Evolutionary conservation across 768 basidiomycete species (phyloP).

Genomic region (Leccinum boreale): DNA sequence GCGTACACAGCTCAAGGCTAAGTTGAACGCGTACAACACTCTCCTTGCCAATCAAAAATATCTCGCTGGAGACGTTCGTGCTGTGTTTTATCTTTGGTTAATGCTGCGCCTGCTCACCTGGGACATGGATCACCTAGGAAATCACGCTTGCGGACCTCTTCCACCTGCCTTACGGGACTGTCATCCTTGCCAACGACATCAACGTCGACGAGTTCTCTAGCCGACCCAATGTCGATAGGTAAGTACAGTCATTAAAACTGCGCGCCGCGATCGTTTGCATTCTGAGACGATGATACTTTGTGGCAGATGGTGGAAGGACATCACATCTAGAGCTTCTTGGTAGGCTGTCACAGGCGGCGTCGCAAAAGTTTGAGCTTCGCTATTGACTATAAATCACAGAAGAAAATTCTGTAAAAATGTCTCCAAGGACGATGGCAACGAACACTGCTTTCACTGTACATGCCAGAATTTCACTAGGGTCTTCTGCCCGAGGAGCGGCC

Average conservation of each 20-base stretch:
- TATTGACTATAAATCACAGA: too few species aligned
- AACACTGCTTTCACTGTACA: not conserved
- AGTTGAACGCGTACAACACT: constrained; percentile 31
- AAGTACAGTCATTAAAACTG: not conserved
- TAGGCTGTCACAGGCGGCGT: constrained; percentile 37
- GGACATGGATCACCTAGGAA: not conserved
- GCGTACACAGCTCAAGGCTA: constrained; percentile 26
- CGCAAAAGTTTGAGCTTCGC: not conserved
- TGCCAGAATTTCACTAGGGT: too few species aligned
- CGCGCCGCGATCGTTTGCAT: not conserved
- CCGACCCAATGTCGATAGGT: constrained; percentile 22
- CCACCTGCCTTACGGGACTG: constrained; percentile 18
- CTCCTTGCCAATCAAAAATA: constrained; percentile 35
- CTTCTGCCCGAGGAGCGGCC: too few species aligned
- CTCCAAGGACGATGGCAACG: not conserved
- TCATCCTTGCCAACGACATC: constrained; percentile 3
- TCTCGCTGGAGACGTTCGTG: constrained; percentile 33
- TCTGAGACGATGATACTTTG: not conserved
- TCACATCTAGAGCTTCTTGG: constrained; percentile 45
- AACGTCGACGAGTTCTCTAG: constrained; percentile 13
- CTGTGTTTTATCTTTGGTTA: not conserved
- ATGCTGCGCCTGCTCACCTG: not conserved
- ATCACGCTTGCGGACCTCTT: constrained; percentile 22
- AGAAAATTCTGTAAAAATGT: not conserved
- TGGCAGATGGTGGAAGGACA: constrained; percentile 48